Evolutionary conservation across 192 early-diverging fungal species (phyloP), one percentile per base, ranked within the genome.

Genomic region (Mortierella claussenii): DNA sequence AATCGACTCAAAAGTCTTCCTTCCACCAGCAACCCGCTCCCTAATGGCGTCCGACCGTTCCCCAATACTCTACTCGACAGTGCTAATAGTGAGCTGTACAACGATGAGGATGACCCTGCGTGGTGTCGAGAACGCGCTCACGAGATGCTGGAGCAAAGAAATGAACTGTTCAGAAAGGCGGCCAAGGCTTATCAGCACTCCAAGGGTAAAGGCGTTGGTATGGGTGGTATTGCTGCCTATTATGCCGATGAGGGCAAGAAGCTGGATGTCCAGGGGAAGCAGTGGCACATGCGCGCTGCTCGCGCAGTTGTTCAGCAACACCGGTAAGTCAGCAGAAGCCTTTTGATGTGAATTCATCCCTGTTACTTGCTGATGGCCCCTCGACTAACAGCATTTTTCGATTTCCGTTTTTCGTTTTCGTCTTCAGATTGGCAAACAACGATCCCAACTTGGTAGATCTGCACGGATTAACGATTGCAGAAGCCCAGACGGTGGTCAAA

Each of bases 371-470:
- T 64, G 10, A 28, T 50, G 13, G 26, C 26, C 26, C 27, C 21
- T 42, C 48, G 27, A 43, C 36, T 7, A 46, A 31, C 55, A 27
- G 66, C 44, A 55, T 56, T 58, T 42, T 11, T 51, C 2, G 15
- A 17, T 18, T 37, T 6, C 28, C 11, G 21, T 5, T 48, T 40
- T 47, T 3, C 31, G 23, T 30, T 28, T 53, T 45, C 43, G 3
- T 26, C 36, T 51, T 8, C 46, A 87, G 79, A 27, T 20, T 83
- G 49, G 68, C 48, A 17, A 69, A 64, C 45, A 83, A 80, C 17
- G 80, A 87, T 60, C 80, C 83, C 15, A 81, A 83, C 65, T 61
- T 91, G 30, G 68, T 93, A 3, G 91, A 93, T 70, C 78, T 93
- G 17, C 91, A 93, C 49, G 91, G 91, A 0, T 68, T 91, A 26